Conservation (phyloP, 2,329 filamentous ascomycete genomes). For the Paecilomyces fulvus region DNA sequence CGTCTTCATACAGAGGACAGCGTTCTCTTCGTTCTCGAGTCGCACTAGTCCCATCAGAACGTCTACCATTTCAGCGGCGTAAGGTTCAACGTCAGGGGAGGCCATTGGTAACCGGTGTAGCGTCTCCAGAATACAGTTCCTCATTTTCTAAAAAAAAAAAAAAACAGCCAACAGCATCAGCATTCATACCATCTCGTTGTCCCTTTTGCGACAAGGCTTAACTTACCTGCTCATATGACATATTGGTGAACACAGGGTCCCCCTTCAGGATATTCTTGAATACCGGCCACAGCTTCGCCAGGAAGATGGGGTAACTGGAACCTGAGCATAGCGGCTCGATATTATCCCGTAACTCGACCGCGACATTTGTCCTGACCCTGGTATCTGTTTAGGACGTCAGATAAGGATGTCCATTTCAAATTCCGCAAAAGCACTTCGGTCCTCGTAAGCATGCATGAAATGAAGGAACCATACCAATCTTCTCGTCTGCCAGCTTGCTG, state of each 20-base stretch:
- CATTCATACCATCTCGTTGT: not conserved
- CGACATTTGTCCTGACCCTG: conserved; percentile 71
- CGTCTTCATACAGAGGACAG: conserved; percentile 95
- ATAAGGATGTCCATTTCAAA: conserved; percentile 3
- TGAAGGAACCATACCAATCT: conserved; percentile 31
- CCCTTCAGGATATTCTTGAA: conserved; percentile 80
- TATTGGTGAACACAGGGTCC: conserved; percentile 82
- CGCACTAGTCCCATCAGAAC: conserved; percentile 80
- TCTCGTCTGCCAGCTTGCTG: conserved; percentile 40
- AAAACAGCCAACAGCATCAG: not conserved
- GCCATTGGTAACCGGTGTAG: conserved; percentile 74
- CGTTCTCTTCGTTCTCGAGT: conserved; percentile 96
- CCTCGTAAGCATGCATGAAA: not conserved
- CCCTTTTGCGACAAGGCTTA: not conserved
- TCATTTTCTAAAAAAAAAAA: conserved; percentile 74
- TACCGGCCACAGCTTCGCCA: conserved; percentile 80
- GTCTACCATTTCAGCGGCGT: conserved; percentile 81
- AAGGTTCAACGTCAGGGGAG: conserved; percentile 76
- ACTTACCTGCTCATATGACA: conserved; percentile 76
- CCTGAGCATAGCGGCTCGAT: conserved; percentile 77
- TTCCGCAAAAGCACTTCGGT: not conserved
- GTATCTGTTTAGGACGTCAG: conserved; percentile 50
- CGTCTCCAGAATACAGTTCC: conserved; percentile 89
- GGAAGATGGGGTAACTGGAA: conserved; percentile 67
- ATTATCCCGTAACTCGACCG: conserved; percentile 79